A percentile compares a stretch with the other conserved stretches of the same genome.
phyloP scores from a whole-genome alignment of 148 eudicot genomes.

The Heliamphora exappendiculata region DNA sequence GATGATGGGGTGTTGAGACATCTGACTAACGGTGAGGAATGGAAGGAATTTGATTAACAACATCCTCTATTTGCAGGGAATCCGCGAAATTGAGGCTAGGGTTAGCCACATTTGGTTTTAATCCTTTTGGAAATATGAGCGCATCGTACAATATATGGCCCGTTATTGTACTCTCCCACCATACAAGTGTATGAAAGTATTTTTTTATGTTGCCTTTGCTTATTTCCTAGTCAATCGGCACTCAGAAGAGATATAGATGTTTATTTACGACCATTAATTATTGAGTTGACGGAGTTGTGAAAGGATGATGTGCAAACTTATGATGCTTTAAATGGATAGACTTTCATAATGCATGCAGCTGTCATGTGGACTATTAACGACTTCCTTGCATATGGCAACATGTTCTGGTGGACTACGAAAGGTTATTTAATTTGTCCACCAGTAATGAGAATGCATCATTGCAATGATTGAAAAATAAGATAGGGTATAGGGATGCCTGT shows the following conservation, averaged over 20 bases:
- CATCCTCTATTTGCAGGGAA: background rate
- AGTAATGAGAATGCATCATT: no score
- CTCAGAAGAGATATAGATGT: background rate
- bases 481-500: no score
- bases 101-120: background rate
- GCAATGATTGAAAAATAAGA: no score
- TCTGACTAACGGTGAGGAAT: background rate
- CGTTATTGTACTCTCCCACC: background rate
- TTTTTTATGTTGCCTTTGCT: no score
- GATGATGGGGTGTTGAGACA: no score
- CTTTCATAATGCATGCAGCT: no score
- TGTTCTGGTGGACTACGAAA: no score
- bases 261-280: background rate
- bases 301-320: background rate
- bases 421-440: no score
- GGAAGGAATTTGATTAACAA: background rate
- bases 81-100: background rate
- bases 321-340: no score
- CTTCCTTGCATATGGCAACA: no score
- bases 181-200: background rate
- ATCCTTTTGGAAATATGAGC: background rate
- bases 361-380: no score
- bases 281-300: background rate
- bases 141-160: background rate
- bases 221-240: background rate